Evolutionary conservation across 2,329 filamentous ascomycete genomes (phyloP).

Genomic region (Penicillium expansum): DNA sequence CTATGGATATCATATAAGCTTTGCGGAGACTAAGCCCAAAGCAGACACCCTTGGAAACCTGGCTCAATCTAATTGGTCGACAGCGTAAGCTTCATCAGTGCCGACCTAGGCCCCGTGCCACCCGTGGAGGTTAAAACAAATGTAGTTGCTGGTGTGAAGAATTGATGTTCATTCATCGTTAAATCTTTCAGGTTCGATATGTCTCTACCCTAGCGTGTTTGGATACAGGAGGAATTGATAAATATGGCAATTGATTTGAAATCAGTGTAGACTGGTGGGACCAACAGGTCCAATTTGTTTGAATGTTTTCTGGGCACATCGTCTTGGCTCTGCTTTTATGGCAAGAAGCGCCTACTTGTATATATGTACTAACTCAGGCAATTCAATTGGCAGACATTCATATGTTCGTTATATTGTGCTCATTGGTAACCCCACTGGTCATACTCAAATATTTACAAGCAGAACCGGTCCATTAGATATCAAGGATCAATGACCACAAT

Average conservation of each 20-base stretch:
- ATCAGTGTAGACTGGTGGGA: too few relatives aligned
- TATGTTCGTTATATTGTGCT: neutral
- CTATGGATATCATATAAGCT: neutral
- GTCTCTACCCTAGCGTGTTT: too few relatives aligned
- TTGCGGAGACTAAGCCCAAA: neutral
- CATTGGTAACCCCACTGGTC: neutral
- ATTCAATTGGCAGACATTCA: neutral
- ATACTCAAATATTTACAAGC: neutral
- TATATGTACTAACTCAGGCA: too few relatives aligned
- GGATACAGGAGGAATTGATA: too few relatives aligned
- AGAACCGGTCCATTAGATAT: neutral
- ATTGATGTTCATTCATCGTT: too few relatives aligned
- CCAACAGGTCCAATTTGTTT: neutral
- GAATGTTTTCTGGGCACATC: too few relatives aligned
- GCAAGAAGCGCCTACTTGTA: too few relatives aligned
- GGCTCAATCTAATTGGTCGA: neutral
- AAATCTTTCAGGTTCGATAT: too few relatives aligned
- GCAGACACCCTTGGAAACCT: too few relatives aligned
- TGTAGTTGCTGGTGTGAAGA: neutral
- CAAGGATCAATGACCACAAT: neutral
- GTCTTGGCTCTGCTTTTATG: too few relatives aligned
- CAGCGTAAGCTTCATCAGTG: neutral
- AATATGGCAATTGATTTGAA: too few relatives aligned
- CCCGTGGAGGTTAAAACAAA: neutral
- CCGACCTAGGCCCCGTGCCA: too few relatives aligned